Evolutionary conservation across 371 early-diverging fungal species (phyloP).

Genomic region (Apophysomyces ossiformis): DNA sequence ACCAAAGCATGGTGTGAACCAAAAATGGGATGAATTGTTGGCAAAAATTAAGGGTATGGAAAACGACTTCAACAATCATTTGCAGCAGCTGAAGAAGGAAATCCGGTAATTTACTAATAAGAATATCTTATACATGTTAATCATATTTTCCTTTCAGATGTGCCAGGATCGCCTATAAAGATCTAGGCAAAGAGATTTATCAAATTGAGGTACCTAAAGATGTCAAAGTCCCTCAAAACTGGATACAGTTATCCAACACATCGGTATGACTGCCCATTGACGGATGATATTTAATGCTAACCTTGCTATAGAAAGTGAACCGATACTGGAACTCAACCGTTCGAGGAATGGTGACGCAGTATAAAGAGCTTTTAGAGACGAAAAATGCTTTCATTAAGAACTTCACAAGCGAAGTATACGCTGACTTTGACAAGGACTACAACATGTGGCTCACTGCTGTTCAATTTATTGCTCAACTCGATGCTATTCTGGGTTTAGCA

Average conservation of each 20-base stretch:
- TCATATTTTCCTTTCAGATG: constrained; percentile 32
- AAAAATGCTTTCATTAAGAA: constrained; percentile 69
- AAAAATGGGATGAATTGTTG: constrained; percentile 73
- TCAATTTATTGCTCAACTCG: constrained; percentile 82
- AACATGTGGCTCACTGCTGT: constrained; percentile 74
- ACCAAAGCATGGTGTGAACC: constrained; percentile 77
- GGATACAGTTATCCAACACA: constrained; percentile 82
- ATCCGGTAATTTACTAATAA: constrained; percentile 52
- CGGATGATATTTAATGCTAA: background rate
- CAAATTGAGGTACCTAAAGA: constrained; percentile 90
- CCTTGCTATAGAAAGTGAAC: constrained; percentile 62
- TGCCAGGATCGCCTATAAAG: constrained; percentile 72
- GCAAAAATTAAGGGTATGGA: constrained; percentile 62
- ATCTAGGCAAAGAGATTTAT: constrained; percentile 95
- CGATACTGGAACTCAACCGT: constrained; percentile 89
- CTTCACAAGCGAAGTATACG: constrained; percentile 74
- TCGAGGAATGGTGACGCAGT: constrained; percentile 67
- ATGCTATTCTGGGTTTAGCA: constrained; percentile 88
- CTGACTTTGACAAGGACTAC: constrained; percentile 80
- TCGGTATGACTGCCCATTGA: constrained; percentile 45
- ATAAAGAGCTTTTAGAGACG: constrained; percentile 87
- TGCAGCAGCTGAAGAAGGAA: constrained; percentile 62
- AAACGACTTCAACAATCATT: constrained; percentile 65
- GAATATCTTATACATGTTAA: background rate
- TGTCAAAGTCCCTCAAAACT: constrained; percentile 80